phyloP scores from a whole-genome alignment of 495 filamentous ascomycete species.

The Trichoderma erinaceum region DNA sequence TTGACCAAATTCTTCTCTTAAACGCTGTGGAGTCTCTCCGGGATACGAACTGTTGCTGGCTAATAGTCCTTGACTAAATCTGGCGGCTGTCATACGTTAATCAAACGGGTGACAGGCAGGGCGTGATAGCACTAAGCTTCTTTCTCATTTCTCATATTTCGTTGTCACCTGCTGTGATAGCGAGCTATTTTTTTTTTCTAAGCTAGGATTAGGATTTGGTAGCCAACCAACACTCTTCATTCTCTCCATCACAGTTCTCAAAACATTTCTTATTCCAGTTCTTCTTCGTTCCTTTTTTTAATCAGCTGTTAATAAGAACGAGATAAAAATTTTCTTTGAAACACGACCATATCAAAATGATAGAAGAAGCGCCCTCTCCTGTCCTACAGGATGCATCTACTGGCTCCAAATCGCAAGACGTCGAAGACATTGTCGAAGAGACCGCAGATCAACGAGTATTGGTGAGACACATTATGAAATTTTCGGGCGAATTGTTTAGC shows the following conservation, averaged over 20 bases:
- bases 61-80: no score
- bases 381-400: neutral
- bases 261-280: neutral
- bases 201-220: neutral
- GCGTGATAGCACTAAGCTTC: neutral
- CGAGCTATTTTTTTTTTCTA: constrained; percentile 9
- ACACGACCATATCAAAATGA: neutral
- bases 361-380: neutral
- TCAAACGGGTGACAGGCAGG: neutral
- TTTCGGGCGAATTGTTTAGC: neutral
- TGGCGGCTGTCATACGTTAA: no score
- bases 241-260: neutral
- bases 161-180: neutral
- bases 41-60: no score
- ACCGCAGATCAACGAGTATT: neutral
- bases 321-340: neutral
- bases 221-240: neutral
- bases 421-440: neutral
- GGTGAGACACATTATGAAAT: neutral
- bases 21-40: no score
- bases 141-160: neutral
- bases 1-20: no score
- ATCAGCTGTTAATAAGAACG: neutral
- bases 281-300: neutral
- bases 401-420: neutral